Percentiles rank a stretch among this genome's conserved stretches.
Conservation (phyloP, 768 basidiomycete species). For the Mycena crocata region DNA sequence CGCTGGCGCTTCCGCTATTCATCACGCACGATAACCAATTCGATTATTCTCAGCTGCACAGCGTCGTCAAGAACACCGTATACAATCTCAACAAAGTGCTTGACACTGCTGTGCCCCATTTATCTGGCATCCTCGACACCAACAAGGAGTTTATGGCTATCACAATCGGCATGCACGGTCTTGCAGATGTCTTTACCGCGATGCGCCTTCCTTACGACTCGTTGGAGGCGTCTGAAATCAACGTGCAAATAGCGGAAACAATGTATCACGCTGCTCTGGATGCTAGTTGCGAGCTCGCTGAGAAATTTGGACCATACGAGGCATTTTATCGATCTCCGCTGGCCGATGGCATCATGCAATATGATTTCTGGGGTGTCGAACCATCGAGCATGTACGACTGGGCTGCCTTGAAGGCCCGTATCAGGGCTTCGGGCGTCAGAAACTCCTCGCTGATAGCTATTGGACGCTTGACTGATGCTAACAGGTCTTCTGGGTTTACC, state of each 20-base stretch:
- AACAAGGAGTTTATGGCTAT: background rate
- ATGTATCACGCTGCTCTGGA: background rate
- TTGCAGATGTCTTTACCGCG: background rate
- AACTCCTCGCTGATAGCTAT: background rate
- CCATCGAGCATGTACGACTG: background rate
- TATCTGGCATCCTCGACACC: background rate
- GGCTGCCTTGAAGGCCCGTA: background rate
- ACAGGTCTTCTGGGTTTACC: background rate
- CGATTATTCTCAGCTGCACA: background rate
- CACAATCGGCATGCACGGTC: background rate
- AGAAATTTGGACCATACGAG: background rate
- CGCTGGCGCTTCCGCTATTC: background rate
- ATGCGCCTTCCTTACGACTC: background rate
- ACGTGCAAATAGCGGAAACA: background rate
- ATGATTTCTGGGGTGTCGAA: background rate
- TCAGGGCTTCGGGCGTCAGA: background rate
- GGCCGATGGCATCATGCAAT: background rate
- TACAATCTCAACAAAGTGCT: background rate
- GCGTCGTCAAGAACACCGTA: background rate
- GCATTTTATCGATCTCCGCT: background rate
- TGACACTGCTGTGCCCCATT: background rate
- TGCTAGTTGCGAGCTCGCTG: background rate
- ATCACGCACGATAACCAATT: background rate
- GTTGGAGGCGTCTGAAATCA: background rate
- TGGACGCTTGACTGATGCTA: background rate